phyloP scores from a whole-genome alignment of 495 filamentous ascomycete genomes.

The Neurospora sp. region DNA sequence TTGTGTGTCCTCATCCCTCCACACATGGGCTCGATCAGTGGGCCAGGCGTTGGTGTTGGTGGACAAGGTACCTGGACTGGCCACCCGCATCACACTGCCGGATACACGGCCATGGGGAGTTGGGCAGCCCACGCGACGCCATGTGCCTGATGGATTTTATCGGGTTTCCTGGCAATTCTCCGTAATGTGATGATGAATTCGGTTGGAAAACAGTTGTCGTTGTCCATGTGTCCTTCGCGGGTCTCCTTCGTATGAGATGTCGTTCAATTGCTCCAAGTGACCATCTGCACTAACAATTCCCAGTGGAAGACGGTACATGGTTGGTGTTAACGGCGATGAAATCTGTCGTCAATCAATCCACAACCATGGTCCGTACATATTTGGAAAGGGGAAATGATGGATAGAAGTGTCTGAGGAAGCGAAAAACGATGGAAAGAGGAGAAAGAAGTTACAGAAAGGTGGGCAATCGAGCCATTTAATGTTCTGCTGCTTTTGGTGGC shows the following conservation, averaged over 20 bases:
- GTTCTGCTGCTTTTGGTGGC: conserved; percentile 24
- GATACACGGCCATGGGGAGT: neutral
- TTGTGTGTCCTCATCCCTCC: neutral
- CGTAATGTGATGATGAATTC: neutral
- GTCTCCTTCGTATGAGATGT: neutral
- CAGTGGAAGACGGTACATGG: conserved; percentile 7
- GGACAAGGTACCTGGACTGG: neutral
- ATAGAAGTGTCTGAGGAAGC: conserved; percentile 9
- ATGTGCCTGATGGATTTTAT: neutral
- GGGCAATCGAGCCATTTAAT: conserved; percentile 35
- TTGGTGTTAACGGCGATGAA: conserved; percentile 1
- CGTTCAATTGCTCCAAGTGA: neutral
- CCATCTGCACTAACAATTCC: conserved; percentile 15
- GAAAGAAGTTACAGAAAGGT: conserved; percentile 25
- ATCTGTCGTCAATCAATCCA: conserved; percentile 3
- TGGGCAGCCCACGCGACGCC: neutral
- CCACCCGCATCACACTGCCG: neutral
- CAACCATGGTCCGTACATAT: conserved; percentile 2
- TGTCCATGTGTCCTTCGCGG: neutral
- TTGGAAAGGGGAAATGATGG: conserved; percentile 8
- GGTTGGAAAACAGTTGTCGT: neutral
- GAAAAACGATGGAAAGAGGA: conserved; percentile 20
- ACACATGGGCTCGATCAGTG: neutral
- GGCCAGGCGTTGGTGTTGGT: neutral
- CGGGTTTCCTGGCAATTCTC: neutral